A percentile compares a stretch with the other conserved stretches of the same genome.
These are phyloP conservation scores for Epichloe aotearoae DNA, from an alignment of 2,329 filamentous ascomycete genomes.

Conservation along the genomic window DNA sequence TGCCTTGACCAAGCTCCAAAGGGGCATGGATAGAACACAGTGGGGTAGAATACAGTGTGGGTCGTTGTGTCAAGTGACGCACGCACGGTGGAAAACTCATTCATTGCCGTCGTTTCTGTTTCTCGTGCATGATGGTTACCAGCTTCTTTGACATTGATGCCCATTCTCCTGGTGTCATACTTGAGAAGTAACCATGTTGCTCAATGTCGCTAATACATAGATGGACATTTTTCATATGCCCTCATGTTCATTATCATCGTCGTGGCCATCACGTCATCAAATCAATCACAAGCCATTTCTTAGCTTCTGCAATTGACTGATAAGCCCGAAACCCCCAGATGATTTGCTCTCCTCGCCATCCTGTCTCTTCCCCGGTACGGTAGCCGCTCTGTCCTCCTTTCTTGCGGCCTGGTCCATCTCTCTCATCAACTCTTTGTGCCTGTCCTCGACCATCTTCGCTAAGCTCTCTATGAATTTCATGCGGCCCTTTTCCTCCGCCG, in stretches of 20 bases:
- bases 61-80: not conserved
- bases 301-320: slow-evolving; percentile 49
- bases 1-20: not conserved
- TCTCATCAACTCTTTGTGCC: slow-evolving; percentile 37
- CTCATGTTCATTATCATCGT: not conserved
- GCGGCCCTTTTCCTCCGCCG: slow-evolving; percentile 81
- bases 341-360: slow-evolving; percentile 26
- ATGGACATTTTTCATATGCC: not conserved
- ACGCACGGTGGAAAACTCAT: not conserved
- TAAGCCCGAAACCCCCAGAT: slow-evolving; percentile 43
- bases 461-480: slow-evolving; percentile 69
- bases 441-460: slow-evolving; percentile 71
- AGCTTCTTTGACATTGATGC: no score
- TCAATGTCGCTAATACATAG: not conserved
- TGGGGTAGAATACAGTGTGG: slow-evolving; percentile 1
- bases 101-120: not conserved
- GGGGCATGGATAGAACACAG: not conserved
- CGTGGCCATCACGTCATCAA: not conserved
- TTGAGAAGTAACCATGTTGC: no score
- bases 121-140: not conserved
- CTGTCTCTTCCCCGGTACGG: slow-evolving; percentile 15
- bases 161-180: no score
- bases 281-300: slow-evolving; percentile 36
- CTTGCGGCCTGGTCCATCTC: slow-evolving; percentile 33
- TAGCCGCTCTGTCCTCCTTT: slow-evolving; percentile 20